Conservation (phyloP, 305 asterid genomes). For the Fraxinus paxiana region DNA sequence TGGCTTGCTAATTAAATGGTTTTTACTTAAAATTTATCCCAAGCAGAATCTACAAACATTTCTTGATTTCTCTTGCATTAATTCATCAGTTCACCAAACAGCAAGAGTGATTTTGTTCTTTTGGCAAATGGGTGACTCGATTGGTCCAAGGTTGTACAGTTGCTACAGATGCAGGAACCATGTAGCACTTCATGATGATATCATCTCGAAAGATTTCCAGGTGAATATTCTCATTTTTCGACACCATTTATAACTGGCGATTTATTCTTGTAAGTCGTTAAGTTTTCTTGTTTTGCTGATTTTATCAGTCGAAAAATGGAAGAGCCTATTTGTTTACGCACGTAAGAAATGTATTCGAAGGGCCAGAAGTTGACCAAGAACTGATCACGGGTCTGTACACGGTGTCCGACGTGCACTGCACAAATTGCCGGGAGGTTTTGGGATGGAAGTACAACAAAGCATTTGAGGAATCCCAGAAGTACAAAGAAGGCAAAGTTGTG, state of each 20-base stretch:
- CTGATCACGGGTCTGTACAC: slow-evolving; percentile 52
- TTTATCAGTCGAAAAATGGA: slow-evolving; percentile 41
- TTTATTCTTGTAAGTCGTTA: neutral
- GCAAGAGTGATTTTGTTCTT: neutral
- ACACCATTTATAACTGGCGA: neutral
- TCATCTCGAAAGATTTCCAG: slow-evolving; percentile 55
- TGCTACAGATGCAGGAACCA: slow-evolving; percentile 63
- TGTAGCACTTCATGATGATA: slow-evolving; percentile 57
- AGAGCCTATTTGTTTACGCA: slow-evolving; percentile 54
- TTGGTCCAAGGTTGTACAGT: slow-evolving; percentile 47
- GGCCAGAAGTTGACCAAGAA: slow-evolving; percentile 40
- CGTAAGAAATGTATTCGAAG: slow-evolving; percentile 37
- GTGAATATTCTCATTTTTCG: slow-evolving; percentile 19
- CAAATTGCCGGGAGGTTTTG: slow-evolving; percentile 44
- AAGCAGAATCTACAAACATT: neutral
- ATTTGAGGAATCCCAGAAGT: slow-evolving; percentile 46
- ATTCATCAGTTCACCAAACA: neutral
- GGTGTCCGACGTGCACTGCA: slow-evolving; percentile 52
- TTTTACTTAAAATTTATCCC: slow-evolving; percentile 9
- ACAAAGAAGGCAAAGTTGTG: slow-evolving; percentile 56
- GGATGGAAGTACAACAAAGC: slow-evolving; percentile 66
- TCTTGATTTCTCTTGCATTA: neutral
- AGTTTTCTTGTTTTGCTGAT: neutral
- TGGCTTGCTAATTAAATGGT: slow-evolving; percentile 14
- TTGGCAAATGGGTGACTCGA: slow-evolving; percentile 32